Percentiles rank a stretch among this genome's conserved stretches.
Conservation (phyloP, 495 filamentous ascomycete genomes). For the Penicillium flavigenum region DNA sequence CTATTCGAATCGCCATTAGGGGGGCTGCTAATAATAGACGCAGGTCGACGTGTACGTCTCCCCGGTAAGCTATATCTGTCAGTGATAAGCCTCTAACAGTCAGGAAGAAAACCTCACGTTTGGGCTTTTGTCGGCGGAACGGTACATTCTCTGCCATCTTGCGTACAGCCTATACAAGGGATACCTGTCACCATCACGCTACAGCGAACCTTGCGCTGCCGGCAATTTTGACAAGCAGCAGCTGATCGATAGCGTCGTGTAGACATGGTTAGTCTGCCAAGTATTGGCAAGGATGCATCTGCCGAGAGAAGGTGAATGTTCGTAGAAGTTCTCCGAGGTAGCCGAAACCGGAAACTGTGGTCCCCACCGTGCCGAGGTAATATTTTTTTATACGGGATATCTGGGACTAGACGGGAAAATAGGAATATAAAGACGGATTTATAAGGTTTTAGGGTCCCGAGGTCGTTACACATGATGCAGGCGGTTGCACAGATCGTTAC, state of each 20-base stretch:
- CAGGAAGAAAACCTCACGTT: neutral
- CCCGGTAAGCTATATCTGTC: neutral
- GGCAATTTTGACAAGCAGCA: slow-evolving; percentile 34
- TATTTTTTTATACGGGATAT: neutral
- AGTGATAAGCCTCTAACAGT: neutral
- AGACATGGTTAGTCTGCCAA: slow-evolving; percentile 24
- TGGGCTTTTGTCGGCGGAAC: slow-evolving; percentile 17
- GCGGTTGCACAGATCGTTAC: too few species aligned
- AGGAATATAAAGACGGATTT: too few species aligned
- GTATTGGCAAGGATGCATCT: neutral
- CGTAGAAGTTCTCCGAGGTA: slow-evolving; percentile 2
- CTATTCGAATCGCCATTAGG: neutral
- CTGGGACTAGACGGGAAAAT: too few species aligned
- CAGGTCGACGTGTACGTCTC: neutral
- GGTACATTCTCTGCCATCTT: slow-evolving; percentile 31
- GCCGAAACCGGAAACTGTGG: neutral
- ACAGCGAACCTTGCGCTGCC: slow-evolving; percentile 38
- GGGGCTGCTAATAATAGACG: slow-evolving; percentile 1
- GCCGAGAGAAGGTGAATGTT: neutral
- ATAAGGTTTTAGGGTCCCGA: too few species aligned
- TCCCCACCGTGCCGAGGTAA: slow-evolving; percentile 1
- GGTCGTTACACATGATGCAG: too few species aligned
- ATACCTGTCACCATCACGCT: slow-evolving; percentile 33
- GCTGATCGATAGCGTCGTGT: slow-evolving; percentile 37
- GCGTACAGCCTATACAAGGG: slow-evolving; percentile 33